Evolutionary conservation across 169 alveolate species (phyloP), one percentile per base, ranked within the genome.

Genomic region (Cryptosporidium andersoni): DNA sequence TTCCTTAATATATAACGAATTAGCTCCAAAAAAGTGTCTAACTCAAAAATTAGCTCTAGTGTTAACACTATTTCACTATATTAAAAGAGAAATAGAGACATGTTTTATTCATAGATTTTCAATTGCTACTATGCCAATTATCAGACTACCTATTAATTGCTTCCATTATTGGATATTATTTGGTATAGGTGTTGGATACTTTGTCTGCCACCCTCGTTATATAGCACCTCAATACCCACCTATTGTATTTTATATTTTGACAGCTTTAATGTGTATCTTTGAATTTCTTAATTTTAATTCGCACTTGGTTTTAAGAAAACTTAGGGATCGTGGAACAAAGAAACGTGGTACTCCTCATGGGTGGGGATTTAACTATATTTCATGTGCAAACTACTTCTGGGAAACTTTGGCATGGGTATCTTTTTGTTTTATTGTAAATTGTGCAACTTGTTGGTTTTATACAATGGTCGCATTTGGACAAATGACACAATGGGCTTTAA

Each of bases 351-450:
- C 95, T 60, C 98, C 98, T 12, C 90, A 89, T 65, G 98, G 98
- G 43, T 97, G 95, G 89, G 99, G 99, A 45, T 98, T 97, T 88
- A 97, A 95, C 66, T 82, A 91, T 51, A 98, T 95, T 55, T 93
- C 98, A 47, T 96, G 99, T 81, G 99, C 99, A 52, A 97, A 98
- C 90, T 98, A 98, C 88, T 94, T 95, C 88, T 98, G 99, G 98
- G 99, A 98, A 91, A 90, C 96, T 40, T 64, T 95, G 55, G 91
- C 97, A 58, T 98, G 99, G 99, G 66, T 96, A 25, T 88, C 85
- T 58, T 95, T 96, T 88, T 93, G 97, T 1, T 89, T 94, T 4
- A 91, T 92, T 66, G 92, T 93, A 34, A 88, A 93, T 65, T 91
- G 94, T 39, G 90, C 90, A 58, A 93, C 96, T 56, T 91, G 95